Conservation (phyloP, 192 early-diverging fungal genomes). For the Helicostylum pulchrum region DNA sequence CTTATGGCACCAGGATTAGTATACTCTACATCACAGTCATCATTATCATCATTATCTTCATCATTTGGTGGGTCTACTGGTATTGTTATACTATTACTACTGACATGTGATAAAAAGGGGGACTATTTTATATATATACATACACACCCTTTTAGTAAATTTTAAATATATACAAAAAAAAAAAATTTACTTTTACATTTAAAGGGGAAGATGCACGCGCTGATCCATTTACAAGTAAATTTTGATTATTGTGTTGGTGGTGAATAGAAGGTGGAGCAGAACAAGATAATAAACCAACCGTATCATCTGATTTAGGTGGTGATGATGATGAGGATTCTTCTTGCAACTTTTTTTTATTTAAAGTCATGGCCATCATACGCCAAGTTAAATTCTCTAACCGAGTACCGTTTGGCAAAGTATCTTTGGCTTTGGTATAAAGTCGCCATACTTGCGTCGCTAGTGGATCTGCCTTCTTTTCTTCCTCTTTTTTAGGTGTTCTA, state of each 20-base stretch:
- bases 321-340: too few relatives aligned
- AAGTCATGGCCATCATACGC: constrained; percentile 76
- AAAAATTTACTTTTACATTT: background rate
- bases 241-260: constrained; percentile 1
- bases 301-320: too few relatives aligned
- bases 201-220: constrained; percentile 22
- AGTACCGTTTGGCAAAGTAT: constrained; percentile 70
- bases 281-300: too few relatives aligned
- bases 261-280: too few relatives aligned
- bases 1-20: constrained; percentile 16
- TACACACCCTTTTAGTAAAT: background rate
- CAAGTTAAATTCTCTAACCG: constrained; percentile 85
- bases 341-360: constrained; percentile 37
- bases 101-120: constrained; percentile 17
- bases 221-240: constrained; percentile 24
- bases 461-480: constrained; percentile 43
- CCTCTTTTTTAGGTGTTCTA: constrained; percentile 22
- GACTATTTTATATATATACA: too few relatives aligned
- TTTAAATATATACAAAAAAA: background rate
- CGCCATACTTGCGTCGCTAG: constrained; percentile 65
- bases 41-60: constrained; percentile 3
- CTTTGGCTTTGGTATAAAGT: constrained; percentile 80
- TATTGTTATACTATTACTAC: constrained; percentile 18
- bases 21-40: background rate
- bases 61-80: constrained; percentile 17